phyloP scores from a whole-genome alignment of 257 asterid species.

The Jacaranda copaia region DNA sequence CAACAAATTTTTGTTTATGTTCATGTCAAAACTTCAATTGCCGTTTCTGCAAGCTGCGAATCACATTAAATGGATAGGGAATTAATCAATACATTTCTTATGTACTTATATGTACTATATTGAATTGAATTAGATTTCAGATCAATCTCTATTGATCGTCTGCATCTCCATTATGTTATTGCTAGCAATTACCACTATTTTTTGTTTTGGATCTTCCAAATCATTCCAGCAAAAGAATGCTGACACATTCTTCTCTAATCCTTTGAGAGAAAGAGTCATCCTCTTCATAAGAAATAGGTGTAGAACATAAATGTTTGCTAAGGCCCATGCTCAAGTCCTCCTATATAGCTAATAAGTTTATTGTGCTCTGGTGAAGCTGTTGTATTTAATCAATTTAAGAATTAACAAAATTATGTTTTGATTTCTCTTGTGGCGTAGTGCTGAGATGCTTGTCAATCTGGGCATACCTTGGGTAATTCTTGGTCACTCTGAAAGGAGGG shows the following conservation, averaged over 20 bases:
- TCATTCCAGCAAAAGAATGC: no score
- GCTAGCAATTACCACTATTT: no score
- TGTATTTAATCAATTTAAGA: conserved; percentile 3
- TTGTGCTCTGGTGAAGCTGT: not conserved
- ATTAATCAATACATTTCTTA: not conserved
- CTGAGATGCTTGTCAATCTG: conserved; percentile 93
- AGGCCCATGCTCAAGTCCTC: conserved; percentile 10
- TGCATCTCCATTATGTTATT: no score
- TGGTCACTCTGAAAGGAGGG: conserved; percentile 98
- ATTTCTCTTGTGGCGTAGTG: conserved; percentile 56
- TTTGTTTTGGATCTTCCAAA: no score
- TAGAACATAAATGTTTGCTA: not conserved
- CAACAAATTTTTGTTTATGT: not conserved
- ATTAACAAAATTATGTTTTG: conserved; percentile 6
- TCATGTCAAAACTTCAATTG: not conserved
- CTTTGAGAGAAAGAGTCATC: no score
- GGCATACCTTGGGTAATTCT: conserved; percentile 92
- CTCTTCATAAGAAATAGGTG: no score
- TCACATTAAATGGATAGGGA: not conserved
- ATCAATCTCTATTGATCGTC: no score
- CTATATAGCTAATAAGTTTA: not conserved
- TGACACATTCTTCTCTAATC: no score
- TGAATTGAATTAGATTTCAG: no score
- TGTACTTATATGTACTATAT: no score
- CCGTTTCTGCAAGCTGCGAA: conserved; percentile 12